phyloP scores from a whole-genome alignment of 768 basidiomycete species.

The Lentinula sp. region DNA sequence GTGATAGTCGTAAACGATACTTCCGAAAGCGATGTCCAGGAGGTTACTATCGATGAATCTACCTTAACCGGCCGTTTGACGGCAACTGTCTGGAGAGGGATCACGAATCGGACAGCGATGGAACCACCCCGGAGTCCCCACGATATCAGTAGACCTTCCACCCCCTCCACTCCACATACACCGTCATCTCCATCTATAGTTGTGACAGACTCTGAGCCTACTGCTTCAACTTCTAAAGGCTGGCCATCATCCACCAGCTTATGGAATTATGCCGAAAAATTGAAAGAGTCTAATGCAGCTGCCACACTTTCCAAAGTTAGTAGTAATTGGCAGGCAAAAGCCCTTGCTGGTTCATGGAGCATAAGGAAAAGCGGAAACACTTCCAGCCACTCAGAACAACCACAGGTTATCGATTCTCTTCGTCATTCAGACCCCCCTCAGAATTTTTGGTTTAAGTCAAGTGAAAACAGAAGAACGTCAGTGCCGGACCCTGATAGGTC shows the following conservation, averaged over 20 bases:
- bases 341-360: conserved; percentile 41
- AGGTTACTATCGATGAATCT: not conserved
- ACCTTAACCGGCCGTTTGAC: not conserved
- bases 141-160: conserved; percentile 7
- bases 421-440: not conserved
- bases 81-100: not conserved
- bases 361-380: not conserved
- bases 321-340: conserved; percentile 70
- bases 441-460: not conserved
- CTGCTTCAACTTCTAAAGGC: conserved; percentile 12
- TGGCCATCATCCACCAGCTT: conserved; percentile 28
- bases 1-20: not conserved
- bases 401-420: not conserved
- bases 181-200: conserved; percentile 15
- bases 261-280: conserved; percentile 69
- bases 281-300: conserved; percentile 67
- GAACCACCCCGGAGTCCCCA: conserved; percentile 9
- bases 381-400: not conserved
- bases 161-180: conserved; percentile 13
- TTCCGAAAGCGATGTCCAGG: not conserved
- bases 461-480: conserved; percentile 29
- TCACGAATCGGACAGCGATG: conserved; percentile 10
- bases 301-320: conserved; percentile 69
- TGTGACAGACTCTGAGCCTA: not conserved
- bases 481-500: conserved; percentile 29